phyloP scores from a whole-genome alignment of 331 rosid species.

The Quercus phellos region DNA sequence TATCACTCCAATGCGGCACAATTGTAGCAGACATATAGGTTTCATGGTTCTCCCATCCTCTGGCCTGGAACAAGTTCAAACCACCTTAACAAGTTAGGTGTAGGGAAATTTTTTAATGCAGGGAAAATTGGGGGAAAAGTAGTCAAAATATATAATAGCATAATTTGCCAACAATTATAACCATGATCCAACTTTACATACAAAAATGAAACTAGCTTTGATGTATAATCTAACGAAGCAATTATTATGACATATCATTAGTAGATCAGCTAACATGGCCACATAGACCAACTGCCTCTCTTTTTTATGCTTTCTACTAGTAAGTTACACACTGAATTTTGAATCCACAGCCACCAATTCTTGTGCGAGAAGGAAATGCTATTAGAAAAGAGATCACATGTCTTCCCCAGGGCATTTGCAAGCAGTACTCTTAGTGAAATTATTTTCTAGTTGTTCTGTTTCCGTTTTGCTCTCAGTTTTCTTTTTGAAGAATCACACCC shows the following conservation, averaged over 20 bases:
- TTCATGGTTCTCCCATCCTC: conserved; percentile 88
- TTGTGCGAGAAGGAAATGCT: too few species aligned
- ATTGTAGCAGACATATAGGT: conserved; percentile 66
- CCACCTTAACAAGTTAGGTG: conserved; percentile 16
- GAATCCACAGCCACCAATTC: not conserved
- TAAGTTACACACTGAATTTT: not conserved
- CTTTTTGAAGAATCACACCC: too few species aligned
- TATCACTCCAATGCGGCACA: conserved; percentile 80
- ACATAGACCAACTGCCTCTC: not conserved
- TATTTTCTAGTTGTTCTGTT: not conserved
- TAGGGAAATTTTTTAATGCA: conserved; percentile 3
- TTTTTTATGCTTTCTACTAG: not conserved
- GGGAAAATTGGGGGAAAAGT: not conserved
- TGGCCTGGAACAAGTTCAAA: conserved; percentile 53
- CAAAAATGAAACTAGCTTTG: not conserved
- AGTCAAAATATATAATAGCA: not conserved
- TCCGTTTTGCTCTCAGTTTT: not conserved
- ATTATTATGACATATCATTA: not conserved
- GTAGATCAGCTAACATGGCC: not conserved
- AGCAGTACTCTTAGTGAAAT: not conserved
- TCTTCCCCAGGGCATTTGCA: not conserved
- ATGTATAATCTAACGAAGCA: not conserved
- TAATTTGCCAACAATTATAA: not conserved
- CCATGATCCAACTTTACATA: not conserved
- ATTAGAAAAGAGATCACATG: not conserved